phyloP scores from a whole-genome alignment of 352 stramenopile species.

The Plasmopara halstedii region DNA sequence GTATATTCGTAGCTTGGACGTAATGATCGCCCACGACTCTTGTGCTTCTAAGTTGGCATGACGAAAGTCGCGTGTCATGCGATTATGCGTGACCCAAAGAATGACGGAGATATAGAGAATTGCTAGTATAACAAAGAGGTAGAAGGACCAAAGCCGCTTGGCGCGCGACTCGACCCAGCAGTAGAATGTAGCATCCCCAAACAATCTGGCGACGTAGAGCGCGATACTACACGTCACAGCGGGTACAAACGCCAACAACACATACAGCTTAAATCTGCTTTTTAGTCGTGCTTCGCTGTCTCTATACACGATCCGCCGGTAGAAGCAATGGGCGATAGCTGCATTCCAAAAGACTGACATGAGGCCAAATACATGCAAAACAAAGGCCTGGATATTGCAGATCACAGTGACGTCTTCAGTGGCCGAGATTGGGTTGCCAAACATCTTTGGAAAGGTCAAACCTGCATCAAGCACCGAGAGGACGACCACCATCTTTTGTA shows the following conservation, averaged over 20 bases:
- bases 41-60: constrained; percentile 58
- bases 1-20: constrained; percentile 58
- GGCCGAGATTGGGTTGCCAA: constrained; percentile 89
- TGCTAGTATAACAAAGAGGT: constrained; percentile 52
- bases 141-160: constrained; percentile 51
- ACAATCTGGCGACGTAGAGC: constrained; percentile 29
- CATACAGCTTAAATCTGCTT: constrained; percentile 51
- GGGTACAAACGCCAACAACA: constrained; percentile 37
- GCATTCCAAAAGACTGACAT: constrained; percentile 67
- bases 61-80: constrained; percentile 35
- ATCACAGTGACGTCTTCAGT: constrained; percentile 81
- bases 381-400: constrained; percentile 51
- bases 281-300: constrained; percentile 60
- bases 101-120: constrained; percentile 65
- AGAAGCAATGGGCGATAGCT: constrained; percentile 65
- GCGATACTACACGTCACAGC: constrained; percentile 28
- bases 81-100: constrained; percentile 49
- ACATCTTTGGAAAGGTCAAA: constrained; percentile 63
- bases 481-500: constrained; percentile 84
- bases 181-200: constrained; percentile 56
- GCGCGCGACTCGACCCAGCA: constrained; percentile 56
- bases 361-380: constrained; percentile 41
- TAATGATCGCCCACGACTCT: constrained; percentile 56
- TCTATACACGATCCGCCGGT: constrained; percentile 53
- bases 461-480: constrained; percentile 61